A percentile compares a stretch with the other conserved stretches of the same genome.
These are phyloP conservation scores for Colletotrichum endophyticum DNA, from an alignment of 2,329 filamentous ascomycete species.

Conservation along the genomic window DNA sequence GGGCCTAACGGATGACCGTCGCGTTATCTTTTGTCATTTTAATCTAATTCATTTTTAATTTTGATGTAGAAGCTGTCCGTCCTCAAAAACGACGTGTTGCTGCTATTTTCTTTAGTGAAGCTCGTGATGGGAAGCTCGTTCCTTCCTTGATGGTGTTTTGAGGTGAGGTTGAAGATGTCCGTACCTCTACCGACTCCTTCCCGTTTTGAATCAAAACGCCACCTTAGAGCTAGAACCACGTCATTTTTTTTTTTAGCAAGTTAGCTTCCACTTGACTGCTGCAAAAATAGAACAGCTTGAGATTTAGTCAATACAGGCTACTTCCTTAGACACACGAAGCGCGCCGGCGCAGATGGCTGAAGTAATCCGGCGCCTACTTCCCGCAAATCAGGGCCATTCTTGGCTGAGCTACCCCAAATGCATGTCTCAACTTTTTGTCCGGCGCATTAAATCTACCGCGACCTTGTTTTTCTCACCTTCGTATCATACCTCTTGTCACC, in stretches of 20 bases:
- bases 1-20: neutral
- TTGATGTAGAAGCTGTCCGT: neutral
- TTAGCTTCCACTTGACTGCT: neutral
- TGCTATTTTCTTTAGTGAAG: neutral
- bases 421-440: neutral
- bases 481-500: rapidly evolving
- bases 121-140: neutral
- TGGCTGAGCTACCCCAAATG: neutral
- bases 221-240: neutral
- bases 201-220: neutral
- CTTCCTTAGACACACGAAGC: neutral
- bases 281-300: neutral
- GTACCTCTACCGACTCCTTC: rapidly evolving
- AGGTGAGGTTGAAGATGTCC: neutral
- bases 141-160: neutral
- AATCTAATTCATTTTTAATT: rapidly evolving
- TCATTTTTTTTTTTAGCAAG: no score
- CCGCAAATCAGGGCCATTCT: neutral
- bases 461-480: neutral
- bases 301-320: neutral
- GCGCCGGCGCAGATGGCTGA: neutral
- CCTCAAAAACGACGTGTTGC: rapidly evolving
- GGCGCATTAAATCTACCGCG: rapidly evolving
- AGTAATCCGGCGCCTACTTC: neutral
- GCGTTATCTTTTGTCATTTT: neutral